phyloP scores from a whole-genome alignment of 2,329 filamentous ascomycete species.

The Botrytis elliptica region DNA sequence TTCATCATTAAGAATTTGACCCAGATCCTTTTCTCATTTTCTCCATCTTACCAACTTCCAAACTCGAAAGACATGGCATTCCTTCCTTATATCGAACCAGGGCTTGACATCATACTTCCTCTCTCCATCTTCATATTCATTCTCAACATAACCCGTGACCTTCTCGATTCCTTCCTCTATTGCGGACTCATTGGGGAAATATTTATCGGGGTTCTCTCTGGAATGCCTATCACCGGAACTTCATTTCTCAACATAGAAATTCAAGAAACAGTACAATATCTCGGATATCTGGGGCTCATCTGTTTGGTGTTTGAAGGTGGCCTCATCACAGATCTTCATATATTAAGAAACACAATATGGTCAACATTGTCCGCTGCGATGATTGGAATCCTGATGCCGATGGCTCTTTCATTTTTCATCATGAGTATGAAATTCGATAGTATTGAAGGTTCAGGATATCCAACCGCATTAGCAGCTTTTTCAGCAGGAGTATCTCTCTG shows the following conservation, averaged over 20 bases:
- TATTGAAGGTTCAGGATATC: neutral
- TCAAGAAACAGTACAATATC: slow-evolving; percentile 17
- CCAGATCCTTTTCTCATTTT: neutral
- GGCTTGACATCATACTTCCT: slow-evolving; percentile 7
- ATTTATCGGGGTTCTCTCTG: slow-evolving; percentile 12
- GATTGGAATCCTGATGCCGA: slow-evolving; percentile 3
- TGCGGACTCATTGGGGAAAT: slow-evolving; percentile 20
- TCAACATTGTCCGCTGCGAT: slow-evolving; percentile 1
- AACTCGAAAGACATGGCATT: slow-evolving; percentile 1
- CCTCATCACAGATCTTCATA: slow-evolving; percentile 10
- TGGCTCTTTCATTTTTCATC: slow-evolving; percentile 10
- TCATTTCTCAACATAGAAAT: neutral
- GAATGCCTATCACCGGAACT: slow-evolving; percentile 14
- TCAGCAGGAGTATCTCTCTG: slow-evolving; percentile 18
- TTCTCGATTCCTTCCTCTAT: slow-evolving; percentile 17
- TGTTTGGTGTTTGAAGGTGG: slow-evolving; percentile 21
- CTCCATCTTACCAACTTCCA: neutral
- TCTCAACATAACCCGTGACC: slow-evolving; percentile 12
- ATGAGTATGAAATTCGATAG: slow-evolving; percentile 4
- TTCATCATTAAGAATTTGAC: neutral
- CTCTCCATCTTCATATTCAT: slow-evolving; percentile 11
- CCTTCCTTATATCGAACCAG: slow-evolving; percentile 18
- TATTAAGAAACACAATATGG: slow-evolving; percentile 14
- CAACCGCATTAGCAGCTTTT: slow-evolving; percentile 17
- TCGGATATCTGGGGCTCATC: slow-evolving; percentile 17